Base-by-base conservation (phyloP, 768 basidiomycete genomes). In the Rhizopogon sp. region DNA sequence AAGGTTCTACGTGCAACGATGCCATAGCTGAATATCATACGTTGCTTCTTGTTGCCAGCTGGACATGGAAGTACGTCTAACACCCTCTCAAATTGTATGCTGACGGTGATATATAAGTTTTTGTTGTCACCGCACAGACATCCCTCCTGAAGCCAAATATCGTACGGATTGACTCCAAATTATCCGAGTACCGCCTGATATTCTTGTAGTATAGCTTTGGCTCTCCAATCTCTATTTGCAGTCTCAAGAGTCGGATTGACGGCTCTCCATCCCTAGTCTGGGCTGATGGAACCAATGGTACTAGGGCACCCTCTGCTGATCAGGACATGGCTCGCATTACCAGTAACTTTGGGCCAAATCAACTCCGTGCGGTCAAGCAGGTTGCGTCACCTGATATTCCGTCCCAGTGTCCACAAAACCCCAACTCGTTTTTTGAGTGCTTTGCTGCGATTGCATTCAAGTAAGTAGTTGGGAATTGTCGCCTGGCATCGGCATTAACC, bases 381-480 rank as follows among this genome's bases (percentile, higher is more conserved):
- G 74, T 85, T 13, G 64, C 67, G 33, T 74, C 71, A 28, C 72
- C 76, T 0, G 78, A 81, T 25, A 83, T 92, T 14, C 76, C 80
- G 0, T 58, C 71, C 0, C 65, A 71, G 33, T 92, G 90, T 63
- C 87, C 83, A 8, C 81, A 87, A 63, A 92, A 91, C 70, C 89
- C 87, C 72, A 83, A 87, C 49, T 60, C 76, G 8, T 76, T 81
- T 50, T 89, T 88, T 3, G 73, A 81, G 54, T 92, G 90, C 64
- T 92, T 79, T 60, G 87, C 83, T 1, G 88, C 76, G 1, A 66
- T 92, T 13, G 70, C 77, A 0, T 89, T 92, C 67, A 74, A 79
- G 58, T 74, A 74, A 79, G 58, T 74, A 78, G 20, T 20, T 20
- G 20, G 20, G 20, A 20, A 20, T 20, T 20, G 20, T 2, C 20